Conservation (phyloP, 805 yeast genomes). For the Metschnikowia anglica region DNA sequence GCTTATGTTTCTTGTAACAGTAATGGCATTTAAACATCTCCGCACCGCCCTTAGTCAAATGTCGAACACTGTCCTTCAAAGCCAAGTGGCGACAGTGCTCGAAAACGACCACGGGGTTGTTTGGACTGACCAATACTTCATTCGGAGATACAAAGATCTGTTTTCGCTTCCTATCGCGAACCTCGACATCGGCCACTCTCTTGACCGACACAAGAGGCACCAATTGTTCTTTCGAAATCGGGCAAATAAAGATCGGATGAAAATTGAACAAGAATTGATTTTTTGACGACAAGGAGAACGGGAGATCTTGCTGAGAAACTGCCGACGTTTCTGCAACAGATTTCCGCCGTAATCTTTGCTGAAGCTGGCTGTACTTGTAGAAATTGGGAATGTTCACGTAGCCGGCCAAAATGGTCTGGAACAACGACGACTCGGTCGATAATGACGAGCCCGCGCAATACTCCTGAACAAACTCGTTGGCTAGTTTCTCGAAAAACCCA, state of each 20-base stretch:
- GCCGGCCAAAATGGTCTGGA: constrained; percentile 42
- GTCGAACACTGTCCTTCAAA: constrained; percentile 42
- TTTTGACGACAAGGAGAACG: constrained; percentile 43
- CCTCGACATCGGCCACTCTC: constrained; percentile 14
- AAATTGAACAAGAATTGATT: constrained; percentile 39
- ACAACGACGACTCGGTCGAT: constrained; percentile 41
- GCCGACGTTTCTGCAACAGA: constrained; percentile 15
- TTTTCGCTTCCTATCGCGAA: constrained; percentile 13
- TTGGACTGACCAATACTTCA: constrained; percentile 16
- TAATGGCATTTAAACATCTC: constrained; percentile 46
- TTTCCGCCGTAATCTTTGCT: constrained; percentile 26
- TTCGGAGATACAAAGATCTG: constrained; percentile 12
- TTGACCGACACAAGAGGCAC: constrained; percentile 29
- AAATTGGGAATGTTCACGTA: constrained; percentile 42
- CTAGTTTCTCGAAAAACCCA: constrained; percentile 33
- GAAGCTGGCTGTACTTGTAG: constrained; percentile 41
- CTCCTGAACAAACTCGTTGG: constrained; percentile 41
- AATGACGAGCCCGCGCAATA: constrained; percentile 38
- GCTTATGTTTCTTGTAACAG: constrained; percentile 44
- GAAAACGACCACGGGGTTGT: constrained; percentile 43
- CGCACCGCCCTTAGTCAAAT: constrained; percentile 37
- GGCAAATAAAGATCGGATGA: constrained; percentile 48
- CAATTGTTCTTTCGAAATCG: constrained; percentile 44
- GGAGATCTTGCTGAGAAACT: constrained; percentile 32
- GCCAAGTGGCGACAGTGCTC: constrained; percentile 44